These are phyloP conservation scores for Aspergillus fischeri DNA, from an alignment of 2,329 filamentous ascomycete genomes.

Conservation along the genomic window DNA sequence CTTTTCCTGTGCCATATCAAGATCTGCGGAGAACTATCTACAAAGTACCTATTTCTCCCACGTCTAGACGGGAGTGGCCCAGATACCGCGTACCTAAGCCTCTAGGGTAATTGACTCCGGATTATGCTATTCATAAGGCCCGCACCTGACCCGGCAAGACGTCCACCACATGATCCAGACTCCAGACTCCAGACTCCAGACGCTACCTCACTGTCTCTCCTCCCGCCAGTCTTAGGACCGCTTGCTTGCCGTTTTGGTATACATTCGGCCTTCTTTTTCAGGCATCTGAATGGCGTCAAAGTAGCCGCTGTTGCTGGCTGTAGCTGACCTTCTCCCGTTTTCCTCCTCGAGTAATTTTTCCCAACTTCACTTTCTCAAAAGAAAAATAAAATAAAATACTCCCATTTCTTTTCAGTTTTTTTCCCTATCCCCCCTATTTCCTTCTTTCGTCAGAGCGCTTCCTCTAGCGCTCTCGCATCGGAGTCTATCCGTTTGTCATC, in stretches of 20 bases:
- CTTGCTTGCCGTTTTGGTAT: not conserved
- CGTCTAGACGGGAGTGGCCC: not conserved
- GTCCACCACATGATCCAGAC: conserved; percentile 10
- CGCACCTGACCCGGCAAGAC: conserved; percentile 8
- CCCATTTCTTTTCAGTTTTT: not conserved
- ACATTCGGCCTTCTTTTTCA: not conserved
- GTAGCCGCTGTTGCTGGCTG: not conserved
- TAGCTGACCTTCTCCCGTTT: not conserved
- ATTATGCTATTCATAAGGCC: not conserved
- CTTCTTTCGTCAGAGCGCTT: not conserved
- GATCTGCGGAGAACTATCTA: not conserved
- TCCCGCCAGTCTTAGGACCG: not conserved
- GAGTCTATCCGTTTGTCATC: not conserved
- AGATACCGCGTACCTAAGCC: not conserved
- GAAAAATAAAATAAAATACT: not conserved
- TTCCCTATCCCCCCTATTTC: not conserved
- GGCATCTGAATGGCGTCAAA: not conserved
- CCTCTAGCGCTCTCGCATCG: not conserved
- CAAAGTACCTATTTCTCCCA: not conserved
- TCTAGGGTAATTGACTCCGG: not conserved
- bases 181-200: not conserved
- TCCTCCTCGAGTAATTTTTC: not conserved
- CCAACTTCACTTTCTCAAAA: not conserved
- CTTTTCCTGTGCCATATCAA: not conserved
- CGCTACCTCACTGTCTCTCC: not conserved